Percentiles rank a stretch among this genome's conserved stretches.
Conservation (phyloP, 306 rosid genomes). For the Quercus gilva region DNA sequence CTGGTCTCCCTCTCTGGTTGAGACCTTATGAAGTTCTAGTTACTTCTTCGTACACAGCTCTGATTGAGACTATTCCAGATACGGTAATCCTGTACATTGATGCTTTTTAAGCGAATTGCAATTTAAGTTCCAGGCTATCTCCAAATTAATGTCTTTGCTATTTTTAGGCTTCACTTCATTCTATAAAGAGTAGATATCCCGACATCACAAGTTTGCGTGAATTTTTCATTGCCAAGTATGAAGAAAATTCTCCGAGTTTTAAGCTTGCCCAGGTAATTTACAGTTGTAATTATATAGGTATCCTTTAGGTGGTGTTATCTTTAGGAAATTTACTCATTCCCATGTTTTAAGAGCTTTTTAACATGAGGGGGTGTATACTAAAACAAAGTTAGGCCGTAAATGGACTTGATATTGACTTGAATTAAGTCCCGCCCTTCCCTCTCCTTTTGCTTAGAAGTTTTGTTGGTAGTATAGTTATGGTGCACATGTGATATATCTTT, state of each 20-base stretch:
- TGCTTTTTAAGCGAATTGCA: not conserved
- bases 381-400: not conserved
- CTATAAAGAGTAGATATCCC: slow-evolving; percentile 94
- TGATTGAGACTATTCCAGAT: slow-evolving; percentile 97
- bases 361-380: not conserved
- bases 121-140: slow-evolving; percentile 4
- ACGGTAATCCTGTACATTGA: slow-evolving; percentile 54
- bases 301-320: not conserved
- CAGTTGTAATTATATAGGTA: slow-evolving; percentile 6
- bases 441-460: no score
- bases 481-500: not conserved
- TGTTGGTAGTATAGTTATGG: not conserved
- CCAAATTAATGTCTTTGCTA: slow-evolving; percentile 12
- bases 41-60: slow-evolving; percentile 94
- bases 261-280: slow-evolving; percentile 95
- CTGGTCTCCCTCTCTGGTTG: slow-evolving; percentile 99
- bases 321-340: not conserved
- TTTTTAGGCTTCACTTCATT: slow-evolving; percentile 92
- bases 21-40: slow-evolving; percentile 96
- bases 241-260: slow-evolving; percentile 92
- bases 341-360: not conserved
- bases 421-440: not conserved
- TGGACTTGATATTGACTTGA: not conserved
- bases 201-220: slow-evolving; percentile 76
- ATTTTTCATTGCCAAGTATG: slow-evolving; percentile 85